Evolutionary conservation across 225 moss, liverwort and hornwort species (phyloP), one percentile per base, ranked within the genome.

Genomic region (Bryoerythrophyllum caledonicum): DNA sequence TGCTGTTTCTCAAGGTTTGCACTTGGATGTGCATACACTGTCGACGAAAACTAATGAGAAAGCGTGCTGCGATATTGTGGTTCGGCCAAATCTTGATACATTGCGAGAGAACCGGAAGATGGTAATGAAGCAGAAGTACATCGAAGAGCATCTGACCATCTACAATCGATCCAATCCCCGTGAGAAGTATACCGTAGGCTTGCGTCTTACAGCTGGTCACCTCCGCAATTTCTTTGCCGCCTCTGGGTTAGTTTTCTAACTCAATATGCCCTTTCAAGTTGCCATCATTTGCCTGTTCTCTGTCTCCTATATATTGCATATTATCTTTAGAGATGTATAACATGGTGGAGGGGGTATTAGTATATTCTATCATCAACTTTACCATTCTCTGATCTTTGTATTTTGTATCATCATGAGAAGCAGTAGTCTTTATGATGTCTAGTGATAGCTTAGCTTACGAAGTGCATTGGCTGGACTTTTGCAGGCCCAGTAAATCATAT

Each of bases 161-260:
- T 95, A 95, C 79, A 95, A 95, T 67, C 90, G 86, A 57, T 93
- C 84, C 54, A 93, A 95, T 78, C 84, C 88, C 59, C 90, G 84
- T 49, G 95, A 95, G 81, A 95, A 91, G 77, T 95, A 93, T 16
- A 95, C 91, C 59, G 93, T 95, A 53, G 91, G 95, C 83, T 90
- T 95, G 83, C 91, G 93, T 54, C 90, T 95, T 70, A 95, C 95
- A 78, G 91, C 93, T 71, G 95, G 95, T 68, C 95, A 95, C 71
- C 81, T 95, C 56, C 93, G 90, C 44, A 95, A 93, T 79, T 95
- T 95, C 79, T 93, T 95, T 77, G 95, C 91, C 71, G 91, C 91
- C 60, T 89, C 91, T 68, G 93, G 91, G 95, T 95, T 86, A 51
- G 89, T 82, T 63, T 67, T 23, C 35, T 9, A 60, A 76, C 46